These are phyloP conservation scores for Leptoxyphium fumago DNA, from an alignment of 2,329 filamentous ascomycete genomes.

Conservation along the genomic window DNA sequence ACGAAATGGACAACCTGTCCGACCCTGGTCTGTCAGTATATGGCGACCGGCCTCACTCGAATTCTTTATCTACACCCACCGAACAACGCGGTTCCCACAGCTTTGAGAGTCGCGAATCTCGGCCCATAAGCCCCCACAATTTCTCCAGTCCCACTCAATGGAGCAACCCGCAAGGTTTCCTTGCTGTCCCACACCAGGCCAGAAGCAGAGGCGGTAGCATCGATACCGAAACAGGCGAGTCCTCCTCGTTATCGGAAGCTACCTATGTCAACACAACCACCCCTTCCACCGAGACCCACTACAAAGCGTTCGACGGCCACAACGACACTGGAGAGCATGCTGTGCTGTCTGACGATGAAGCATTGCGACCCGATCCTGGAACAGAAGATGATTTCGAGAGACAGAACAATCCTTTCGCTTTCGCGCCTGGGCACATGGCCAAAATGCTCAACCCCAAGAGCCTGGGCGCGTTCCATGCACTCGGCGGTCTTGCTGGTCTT, in stretches of 20 bases:
- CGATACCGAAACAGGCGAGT: constrained; percentile 46
- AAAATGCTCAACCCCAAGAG: constrained; percentile 73
- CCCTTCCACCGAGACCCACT: constrained; percentile 17
- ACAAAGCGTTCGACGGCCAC: constrained; percentile 15
- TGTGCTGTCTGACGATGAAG: constrained; percentile 50
- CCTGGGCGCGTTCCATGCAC: constrained; percentile 55
- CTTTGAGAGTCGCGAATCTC: constrained; percentile 49
- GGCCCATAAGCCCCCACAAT: constrained; percentile 54
- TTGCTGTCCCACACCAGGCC: constrained; percentile 24
- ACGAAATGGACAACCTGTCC: constrained; percentile 17
- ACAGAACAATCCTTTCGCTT: constrained; percentile 71
- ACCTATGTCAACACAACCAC: constrained; percentile 39
- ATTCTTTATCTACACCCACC: constrained; percentile 17
- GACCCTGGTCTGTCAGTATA: constrained; percentile 14
- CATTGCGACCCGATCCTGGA: constrained; percentile 60
- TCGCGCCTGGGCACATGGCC: constrained; percentile 63
- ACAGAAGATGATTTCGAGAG: constrained; percentile 63
- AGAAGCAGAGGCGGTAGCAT: constrained; percentile 50
- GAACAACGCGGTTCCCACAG: constrained; percentile 43
- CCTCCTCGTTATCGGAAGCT: constrained; percentile 46
- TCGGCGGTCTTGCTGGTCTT: constrained; percentile 58
- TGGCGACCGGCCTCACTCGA: constrained; percentile 9
- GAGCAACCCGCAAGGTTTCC: constrained; percentile 41
- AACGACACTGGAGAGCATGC: constrained; percentile 27
- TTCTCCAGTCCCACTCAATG: constrained; percentile 47